Conservation (phyloP, 2,329 filamentous ascomycete genomes). For the Pleoardoris graminearum region DNA sequence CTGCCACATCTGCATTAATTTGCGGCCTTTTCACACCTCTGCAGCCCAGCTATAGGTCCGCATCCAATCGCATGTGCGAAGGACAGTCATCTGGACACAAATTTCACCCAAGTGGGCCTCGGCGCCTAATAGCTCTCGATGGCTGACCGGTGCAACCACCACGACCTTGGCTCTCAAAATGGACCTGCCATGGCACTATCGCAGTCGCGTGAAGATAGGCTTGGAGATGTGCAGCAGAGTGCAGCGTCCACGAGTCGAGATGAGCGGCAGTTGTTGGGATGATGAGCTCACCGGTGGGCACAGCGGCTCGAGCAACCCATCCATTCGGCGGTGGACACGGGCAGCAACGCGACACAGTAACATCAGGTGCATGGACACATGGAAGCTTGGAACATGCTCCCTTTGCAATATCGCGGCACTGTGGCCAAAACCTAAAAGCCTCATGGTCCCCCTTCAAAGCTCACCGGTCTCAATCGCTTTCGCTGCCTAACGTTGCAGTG, state of each 20-base stretch:
- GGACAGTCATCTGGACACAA: conserved; percentile 29
- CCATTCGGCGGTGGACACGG: conserved; percentile 12
- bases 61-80: conserved; percentile 23
- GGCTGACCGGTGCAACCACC: conserved; percentile 33
- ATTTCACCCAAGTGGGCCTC: conserved; percentile 34
- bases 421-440: conserved; percentile 9
- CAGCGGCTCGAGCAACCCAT: conserved; percentile 27
- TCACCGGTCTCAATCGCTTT: not conserved
- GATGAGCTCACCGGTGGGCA: conserved; percentile 20
- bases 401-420: conserved; percentile 6
- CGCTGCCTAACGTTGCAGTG: conserved; percentile 10
- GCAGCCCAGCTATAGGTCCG: conserved; percentile 10
- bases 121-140: conserved; percentile 39
- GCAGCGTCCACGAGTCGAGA: conserved; percentile 19
- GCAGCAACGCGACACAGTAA: conserved; percentile 14
- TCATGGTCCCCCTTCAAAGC: not conserved
- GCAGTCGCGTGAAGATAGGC: conserved; percentile 26
- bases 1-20: conserved; percentile 28
- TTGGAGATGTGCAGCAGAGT: conserved; percentile 31
- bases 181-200: conserved; percentile 9
- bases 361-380: conserved; percentile 9
- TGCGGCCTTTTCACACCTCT: conserved; percentile 32
- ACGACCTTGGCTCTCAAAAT: conserved; percentile 16
- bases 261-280: conserved; percentile 14
- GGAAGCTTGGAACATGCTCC: conserved; percentile 4